phyloP scores from a whole-genome alignment of 2,329 filamentous ascomycete species.

The Colletotrichum sp. region DNA sequence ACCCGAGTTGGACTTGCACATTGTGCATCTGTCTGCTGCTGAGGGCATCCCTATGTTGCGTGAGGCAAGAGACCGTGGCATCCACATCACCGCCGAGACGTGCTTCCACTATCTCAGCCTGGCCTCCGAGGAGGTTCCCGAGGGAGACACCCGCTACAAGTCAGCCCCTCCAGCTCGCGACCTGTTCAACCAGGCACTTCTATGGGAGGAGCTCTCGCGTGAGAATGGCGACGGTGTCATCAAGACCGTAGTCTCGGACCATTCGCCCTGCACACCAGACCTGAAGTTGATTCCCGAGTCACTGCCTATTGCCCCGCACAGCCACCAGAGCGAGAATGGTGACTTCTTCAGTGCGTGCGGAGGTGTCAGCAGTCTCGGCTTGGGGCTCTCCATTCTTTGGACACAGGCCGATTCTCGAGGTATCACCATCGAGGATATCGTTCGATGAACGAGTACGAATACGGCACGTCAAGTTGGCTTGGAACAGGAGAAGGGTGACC shows the following conservation, averaged over 20 bases:
- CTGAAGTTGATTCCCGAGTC: conserved; percentile 84
- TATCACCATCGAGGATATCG: conserved; percentile 73
- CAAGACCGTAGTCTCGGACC: conserved; percentile 89
- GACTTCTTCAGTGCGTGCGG: conserved; percentile 98
- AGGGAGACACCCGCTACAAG: conserved; percentile 81
- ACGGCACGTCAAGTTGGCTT: conserved; percentile 90
- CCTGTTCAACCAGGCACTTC: conserved; percentile 77
- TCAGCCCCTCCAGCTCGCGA: conserved; percentile 63
- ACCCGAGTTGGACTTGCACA: conserved; percentile 84
- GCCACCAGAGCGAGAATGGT: conserved; percentile 39
- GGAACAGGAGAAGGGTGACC: conserved; percentile 78
- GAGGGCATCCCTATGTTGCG: conserved; percentile 71
- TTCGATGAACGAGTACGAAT: conserved; percentile 82
- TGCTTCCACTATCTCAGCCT: conserved; percentile 94
- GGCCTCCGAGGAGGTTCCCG: conserved; percentile 78
- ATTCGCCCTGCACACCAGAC: conserved; percentile 94
- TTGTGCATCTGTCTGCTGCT: conserved; percentile 88
- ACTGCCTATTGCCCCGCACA: conserved; percentile 47
- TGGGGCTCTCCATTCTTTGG: conserved; percentile 90
- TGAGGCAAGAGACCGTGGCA: conserved; percentile 71
- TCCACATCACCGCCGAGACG: conserved; percentile 91
- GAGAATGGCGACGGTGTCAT: conserved; percentile 79
- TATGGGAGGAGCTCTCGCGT: conserved; percentile 82
- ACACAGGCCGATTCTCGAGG: conserved; percentile 71
- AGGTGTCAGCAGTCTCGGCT: conserved; percentile 92